These are phyloP conservation scores for Paramecium sonneborni DNA, from an alignment of 73 alveolate genomes.

Conservation along the genomic window DNA sequence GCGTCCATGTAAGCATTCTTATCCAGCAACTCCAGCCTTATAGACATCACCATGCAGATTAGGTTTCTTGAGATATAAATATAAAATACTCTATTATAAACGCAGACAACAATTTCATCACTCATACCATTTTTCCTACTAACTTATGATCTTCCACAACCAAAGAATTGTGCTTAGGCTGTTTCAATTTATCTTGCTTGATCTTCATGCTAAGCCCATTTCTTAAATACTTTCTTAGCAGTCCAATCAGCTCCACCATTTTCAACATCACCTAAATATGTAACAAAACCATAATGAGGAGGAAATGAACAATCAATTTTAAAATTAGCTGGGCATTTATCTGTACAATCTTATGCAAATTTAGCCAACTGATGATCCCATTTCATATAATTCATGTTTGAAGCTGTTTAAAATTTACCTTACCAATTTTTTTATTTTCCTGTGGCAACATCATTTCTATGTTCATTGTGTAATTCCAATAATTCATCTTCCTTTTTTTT, in stretches of 20 bases:
- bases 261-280: constrained; percentile 12
- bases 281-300: neutral
- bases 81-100: constrained; percentile 33
- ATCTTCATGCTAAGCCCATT: neutral
- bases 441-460: constrained; percentile 38
- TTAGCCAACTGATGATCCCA: constrained; percentile 10
- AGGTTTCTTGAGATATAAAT: neutral
- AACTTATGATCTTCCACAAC: constrained; percentile 49
- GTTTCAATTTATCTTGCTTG: neutral
- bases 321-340: constrained; percentile 23
- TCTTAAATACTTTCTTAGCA: neutral
- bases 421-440: constrained; percentile 33
- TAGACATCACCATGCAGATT: constrained; percentile 23
- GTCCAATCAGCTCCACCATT: constrained; percentile 58
- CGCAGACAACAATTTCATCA: constrained; percentile 15
- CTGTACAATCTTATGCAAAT: constrained; percentile 18
- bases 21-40: constrained; percentile 7
- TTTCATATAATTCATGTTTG: constrained; percentile 28
- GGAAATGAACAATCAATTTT: neutral
- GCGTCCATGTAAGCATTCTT: neutral
- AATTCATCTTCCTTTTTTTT: constrained; percentile 5
- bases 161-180: constrained; percentile 10
- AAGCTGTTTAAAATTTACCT: neutral
- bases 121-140: constrained; percentile 6
- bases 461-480: neutral